Base-by-base conservation (phyloP, 2,329 filamentous ascomycete species). In the Chalaropsis ovoidea region DNA sequence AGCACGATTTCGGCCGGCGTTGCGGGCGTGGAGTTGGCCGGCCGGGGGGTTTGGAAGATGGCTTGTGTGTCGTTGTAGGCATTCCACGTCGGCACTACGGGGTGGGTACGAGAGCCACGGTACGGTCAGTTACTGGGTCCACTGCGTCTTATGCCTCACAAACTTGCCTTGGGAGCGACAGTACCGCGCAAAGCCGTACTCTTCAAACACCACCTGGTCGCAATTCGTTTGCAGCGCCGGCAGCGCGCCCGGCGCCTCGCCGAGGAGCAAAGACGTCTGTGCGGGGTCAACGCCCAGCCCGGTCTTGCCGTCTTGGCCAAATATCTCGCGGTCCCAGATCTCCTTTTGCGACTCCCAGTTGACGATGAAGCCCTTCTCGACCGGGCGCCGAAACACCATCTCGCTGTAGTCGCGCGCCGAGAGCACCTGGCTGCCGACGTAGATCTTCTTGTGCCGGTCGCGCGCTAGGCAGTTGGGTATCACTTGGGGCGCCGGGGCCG, bases 301-400 rank as follows among this genome's bases (percentile, higher is more conserved):
- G n/a, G 84, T 84, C 61, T 83, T 83, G 22, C 43, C 62, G 4
- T 42, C 63, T 67, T 82, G 78, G 70, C 88, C 85, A 70, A 95
- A 86, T 72, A 97, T 89, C 68, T 92, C 86, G 70, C 87, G 85
- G 72, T 96, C 91, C 94, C 94, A 99, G 63, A 99, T 90, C 72
- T 94, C 92, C 75, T 90, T 93, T 77, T 99, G 85, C 0, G 88
- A 87, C 75, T 99, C 94, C 94, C 94, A 99, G 73, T 93, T 96
- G 68, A 97, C 92, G 62, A 97, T 81, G 72, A 89, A 97, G 7
- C 94, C 94, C 75, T 92, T 95, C 75, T 99, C 94, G 0, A 97
- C 89, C 0, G 94, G 94, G 0, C 93, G 81, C 0, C 93, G 84
- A 72, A 96, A 96, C 8, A 84, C 82, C 22, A 95, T 84, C 74